Base-by-base conservation (phyloP, 1,284 basidiomycete genomes). In the Ustilago trichophora region DNA sequence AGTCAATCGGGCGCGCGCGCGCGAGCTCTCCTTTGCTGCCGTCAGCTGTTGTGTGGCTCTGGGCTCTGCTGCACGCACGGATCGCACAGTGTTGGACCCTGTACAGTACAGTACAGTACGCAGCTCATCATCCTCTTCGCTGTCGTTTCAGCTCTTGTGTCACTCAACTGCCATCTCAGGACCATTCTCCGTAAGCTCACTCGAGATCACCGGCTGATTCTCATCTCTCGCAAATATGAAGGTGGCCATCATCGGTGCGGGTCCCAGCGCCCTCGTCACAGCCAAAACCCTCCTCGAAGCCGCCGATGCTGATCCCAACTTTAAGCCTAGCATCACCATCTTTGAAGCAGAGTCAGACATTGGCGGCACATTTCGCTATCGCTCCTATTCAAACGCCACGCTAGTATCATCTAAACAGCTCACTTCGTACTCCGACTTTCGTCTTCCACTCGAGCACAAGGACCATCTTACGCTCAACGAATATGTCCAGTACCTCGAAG, bases 361-460 rank as follows among this genome's bases (percentile, higher is more conserved):
- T 41, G 88, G 88, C 3, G 88, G 88, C 6, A 89, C 88, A 0
- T 88, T 89, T 73, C 73, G 63, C 16, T 73, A 74, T 42, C 49
- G 73, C 25, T 50, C 43, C 72, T 83, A 72, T 77, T 80, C 88
- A 84, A 87, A 87, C 57, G 85, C 87, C 26, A 85, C 82, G 25
- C 80, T 87, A 24, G 87, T 87, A 19, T 87, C 85, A 2, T 87
- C 85, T 7, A 87, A 87, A 72, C 88, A 88, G 74, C 82, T 89
- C 40, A 89, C 88, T 2, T 84, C 85, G 53, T 89, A 88, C 80
- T 86, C 86, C 32, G 88, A 89, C 78, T 88, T 87, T 75, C 85
- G 87, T 6, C 73, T 86, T 26, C 85, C 86, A 10, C 76, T 85
- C 22, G 78, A 83, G 9, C 84, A 87, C 57, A 82, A 84, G 1